Evolutionary conservation across 306 rosid species (phyloP).

Genomic region (Cyamopsis tetragonoloba): DNA sequence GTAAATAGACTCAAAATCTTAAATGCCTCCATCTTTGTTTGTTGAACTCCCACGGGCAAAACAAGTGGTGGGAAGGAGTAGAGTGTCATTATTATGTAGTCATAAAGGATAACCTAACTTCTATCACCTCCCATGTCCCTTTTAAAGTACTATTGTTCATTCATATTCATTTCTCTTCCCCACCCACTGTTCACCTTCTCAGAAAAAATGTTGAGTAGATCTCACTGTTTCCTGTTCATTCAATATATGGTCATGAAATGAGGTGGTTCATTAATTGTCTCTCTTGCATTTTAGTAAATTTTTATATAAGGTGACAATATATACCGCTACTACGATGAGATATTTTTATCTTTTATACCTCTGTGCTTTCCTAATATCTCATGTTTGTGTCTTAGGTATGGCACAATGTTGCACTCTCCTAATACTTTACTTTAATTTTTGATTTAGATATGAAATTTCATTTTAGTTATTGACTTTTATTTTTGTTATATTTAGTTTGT

Average conservation of each 20-base stretch:
- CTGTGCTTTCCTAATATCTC: neutral
- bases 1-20: neutral
- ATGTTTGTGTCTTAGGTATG: neutral
- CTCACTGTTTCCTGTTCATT: neutral
- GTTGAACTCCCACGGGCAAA: neutral
- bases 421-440: neutral
- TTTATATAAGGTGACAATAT: neutral
- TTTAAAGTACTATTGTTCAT: neutral
- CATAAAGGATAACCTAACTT: constrained; percentile 33
- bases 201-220: neutral
- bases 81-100: constrained; percentile 16
- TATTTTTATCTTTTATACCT: neutral
- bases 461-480: too few relatives aligned
- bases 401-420: neutral
- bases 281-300: neutral
- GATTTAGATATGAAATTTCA: neutral
- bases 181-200: neutral
- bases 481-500: too few relatives aligned
- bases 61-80: neutral
- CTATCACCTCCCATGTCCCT: neutral
- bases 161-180: neutral
- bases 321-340: neutral
- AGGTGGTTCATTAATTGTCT: neutral
- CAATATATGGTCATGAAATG: neutral
- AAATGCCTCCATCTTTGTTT: neutral